A percentile compares a stretch with the other conserved stretches of the same genome.
These are phyloP conservation scores for Aspergillus sparsus DNA, from an alignment of 495 filamentous ascomycete species.

Conservation along the genomic window DNA sequence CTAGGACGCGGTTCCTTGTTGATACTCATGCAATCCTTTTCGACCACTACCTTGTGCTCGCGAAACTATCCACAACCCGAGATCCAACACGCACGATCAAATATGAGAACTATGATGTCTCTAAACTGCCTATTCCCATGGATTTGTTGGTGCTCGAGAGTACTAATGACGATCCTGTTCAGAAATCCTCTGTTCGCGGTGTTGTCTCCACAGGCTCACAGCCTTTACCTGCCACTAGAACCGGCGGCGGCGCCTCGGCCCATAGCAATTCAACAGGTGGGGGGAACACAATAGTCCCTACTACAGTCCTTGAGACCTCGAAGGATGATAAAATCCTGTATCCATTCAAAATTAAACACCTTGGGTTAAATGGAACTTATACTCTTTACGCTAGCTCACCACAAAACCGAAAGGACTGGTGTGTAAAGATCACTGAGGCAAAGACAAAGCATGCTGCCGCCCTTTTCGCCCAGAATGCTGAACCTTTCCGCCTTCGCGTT, in stretches of 20 bases:
- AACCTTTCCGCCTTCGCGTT: conserved; percentile 90
- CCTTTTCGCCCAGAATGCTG: conserved; percentile 88
- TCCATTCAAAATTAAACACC: conserved; percentile 94
- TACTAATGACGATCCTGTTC: conserved; percentile 84
- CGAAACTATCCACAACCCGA: conserved; percentile 71
- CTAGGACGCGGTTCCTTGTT: conserved; percentile 80
- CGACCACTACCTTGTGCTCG: conserved; percentile 93
- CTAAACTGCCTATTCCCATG: conserved; percentile 96
- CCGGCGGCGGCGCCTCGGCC: conserved; percentile 59
- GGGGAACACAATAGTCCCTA: conserved; percentile 48
- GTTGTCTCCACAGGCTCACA: conserved; percentile 57
- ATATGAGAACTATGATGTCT: conserved; percentile 91
- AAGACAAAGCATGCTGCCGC: conserved; percentile 91
- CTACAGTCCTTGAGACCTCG: conserved; percentile 53
- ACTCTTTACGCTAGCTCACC: conserved; percentile 80
- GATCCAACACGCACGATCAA: conserved; percentile 66
- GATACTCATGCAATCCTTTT: conserved; percentile 93
- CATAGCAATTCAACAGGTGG: conserved; percentile 60
- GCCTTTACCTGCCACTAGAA: conserved; percentile 50
- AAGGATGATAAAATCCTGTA: conserved; percentile 83
- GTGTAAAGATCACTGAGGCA: conserved; percentile 86
- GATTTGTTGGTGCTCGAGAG: conserved; percentile 90
- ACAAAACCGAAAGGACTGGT: conserved; percentile 82
- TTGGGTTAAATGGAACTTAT: conserved; percentile 81
- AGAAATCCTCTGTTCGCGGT: conserved; percentile 76